Base-by-base conservation (phyloP, 805 yeast species). In the Suhomyces sp. region DNA sequence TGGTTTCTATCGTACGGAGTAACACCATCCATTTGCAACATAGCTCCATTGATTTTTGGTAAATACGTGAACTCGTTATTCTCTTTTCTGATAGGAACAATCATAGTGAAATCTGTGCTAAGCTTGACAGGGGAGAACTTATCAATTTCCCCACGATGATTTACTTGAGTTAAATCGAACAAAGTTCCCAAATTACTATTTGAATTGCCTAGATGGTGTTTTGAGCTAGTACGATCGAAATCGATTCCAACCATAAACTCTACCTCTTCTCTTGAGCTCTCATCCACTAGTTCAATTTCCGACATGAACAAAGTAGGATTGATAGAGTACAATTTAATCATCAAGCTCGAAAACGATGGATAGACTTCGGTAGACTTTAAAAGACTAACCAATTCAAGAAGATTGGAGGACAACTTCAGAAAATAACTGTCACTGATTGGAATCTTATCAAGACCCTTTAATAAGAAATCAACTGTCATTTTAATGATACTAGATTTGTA, bases 391-490 rank as follows among this genome's bases (percentile, higher is more conserved):
- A 66, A 46, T 25, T 60, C 61, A 34, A 66, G 53, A 21, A 65
- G 50, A 19, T 40, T 50, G 12, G 51, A 36, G 0, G 54, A 34
- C 5, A 65, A 34, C 22, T 50, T 48, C 35, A 50, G 44, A 35
- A 58, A 64, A 16, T 50, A 44, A 12, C 48, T 53, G 44, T 65
- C 70, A 24, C 56, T 53, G 4, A 68, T 60, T 0, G 72, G 68
- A 18, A 63, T 50, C 34, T 49, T 50, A 9, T 58, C 51, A 18
- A 56, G 44, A 1, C 60, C 53, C n/a, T 41, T 33, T 11, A 38
- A 30, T 35, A 66, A 51, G 15, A 64, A 53, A 11, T 44, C 49
- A 27, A 63, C 50, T 6, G 65, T 40, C 50, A 47, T 52, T 10
- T 40, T 34, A 14, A 60, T 46, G 11, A 68, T 54, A 2, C 39